These are phyloP conservation scores for Porcisia deanei DNA, from an alignment of 208 protist genomes.

Conservation along the genomic window DNA sequence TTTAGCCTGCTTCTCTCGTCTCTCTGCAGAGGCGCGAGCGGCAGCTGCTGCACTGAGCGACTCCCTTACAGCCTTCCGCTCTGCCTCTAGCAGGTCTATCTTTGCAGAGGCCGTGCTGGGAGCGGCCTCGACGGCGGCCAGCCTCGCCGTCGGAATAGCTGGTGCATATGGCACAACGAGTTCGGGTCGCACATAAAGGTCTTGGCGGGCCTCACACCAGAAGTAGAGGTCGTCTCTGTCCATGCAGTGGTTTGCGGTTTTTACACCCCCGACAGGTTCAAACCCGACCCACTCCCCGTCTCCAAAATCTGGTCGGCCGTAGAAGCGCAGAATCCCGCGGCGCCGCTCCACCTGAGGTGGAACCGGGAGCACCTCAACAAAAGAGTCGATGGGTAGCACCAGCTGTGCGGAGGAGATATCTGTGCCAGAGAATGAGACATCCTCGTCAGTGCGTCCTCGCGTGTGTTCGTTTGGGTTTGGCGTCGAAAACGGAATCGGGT, in stretches of 20 bases:
- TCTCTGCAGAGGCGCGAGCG: constrained; percentile 3
- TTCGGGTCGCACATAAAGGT: constrained; percentile 60
- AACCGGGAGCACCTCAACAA: constrained; percentile 48
- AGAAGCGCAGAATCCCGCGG: constrained; percentile 65
- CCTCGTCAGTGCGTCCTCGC: background rate
- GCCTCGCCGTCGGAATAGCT: background rate
- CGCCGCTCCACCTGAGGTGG: constrained; percentile 35
- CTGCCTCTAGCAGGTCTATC: constrained; percentile 5
- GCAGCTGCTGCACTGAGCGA: background rate
- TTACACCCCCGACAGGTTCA: constrained; percentile 49
- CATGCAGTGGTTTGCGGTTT: constrained; percentile 47
- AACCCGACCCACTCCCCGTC: constrained; percentile 60
- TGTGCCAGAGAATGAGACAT: background rate
- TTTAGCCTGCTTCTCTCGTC: background rate
- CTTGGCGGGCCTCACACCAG: constrained; percentile 45
- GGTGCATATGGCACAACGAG: constrained; percentile 36
- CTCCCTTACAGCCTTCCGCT: constrained; percentile 6
- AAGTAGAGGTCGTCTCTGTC: constrained; percentile 56
- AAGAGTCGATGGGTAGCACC: constrained; percentile 26
- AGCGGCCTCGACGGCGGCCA: background rate
- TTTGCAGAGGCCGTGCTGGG: background rate
- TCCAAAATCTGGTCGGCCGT: constrained; percentile 55
- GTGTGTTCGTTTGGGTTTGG: background rate
- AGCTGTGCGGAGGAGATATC: constrained; percentile 3
- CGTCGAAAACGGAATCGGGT: background rate